Conservation (phyloP, 495 filamentous ascomycete genomes). For the Ascodesmis nigricans region DNA sequence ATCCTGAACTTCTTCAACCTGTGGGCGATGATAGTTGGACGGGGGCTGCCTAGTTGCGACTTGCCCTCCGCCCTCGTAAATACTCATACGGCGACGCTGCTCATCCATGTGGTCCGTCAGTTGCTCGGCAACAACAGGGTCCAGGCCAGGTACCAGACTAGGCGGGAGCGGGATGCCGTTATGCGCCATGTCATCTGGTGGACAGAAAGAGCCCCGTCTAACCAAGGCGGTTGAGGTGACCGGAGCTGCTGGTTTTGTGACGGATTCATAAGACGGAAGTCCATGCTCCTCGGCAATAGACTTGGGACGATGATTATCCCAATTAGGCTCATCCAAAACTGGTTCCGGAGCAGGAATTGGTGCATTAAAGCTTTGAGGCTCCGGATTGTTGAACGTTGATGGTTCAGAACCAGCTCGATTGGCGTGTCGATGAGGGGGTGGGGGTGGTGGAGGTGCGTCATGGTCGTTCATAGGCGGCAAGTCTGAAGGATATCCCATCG, state of each 20-base stretch:
- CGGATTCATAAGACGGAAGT: constrained; percentile 12
- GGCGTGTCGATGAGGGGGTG: constrained; percentile 12
- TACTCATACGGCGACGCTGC: constrained; percentile 8
- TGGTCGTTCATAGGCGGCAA: too few species aligned
- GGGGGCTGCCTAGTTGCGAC: too few species aligned
- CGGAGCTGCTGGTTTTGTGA: constrained; percentile 3
- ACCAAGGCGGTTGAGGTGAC: neutral
- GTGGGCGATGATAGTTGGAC: constrained; percentile 19
- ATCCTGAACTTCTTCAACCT: constrained; percentile 20
- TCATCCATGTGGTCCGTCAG: constrained; percentile 11
- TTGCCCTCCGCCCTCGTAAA: too few species aligned
- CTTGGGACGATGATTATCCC: constrained; percentile 14
- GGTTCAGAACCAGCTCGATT: too few species aligned
- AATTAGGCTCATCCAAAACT: constrained; percentile 15
- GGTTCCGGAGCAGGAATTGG: constrained; percentile 7
- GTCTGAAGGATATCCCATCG: too few species aligned
- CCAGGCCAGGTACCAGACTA: constrained; percentile 19
- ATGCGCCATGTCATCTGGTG: constrained; percentile 8
- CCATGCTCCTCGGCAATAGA: constrained; percentile 10
- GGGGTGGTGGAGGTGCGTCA: constrained; percentile 17
- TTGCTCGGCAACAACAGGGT: constrained; percentile 16
- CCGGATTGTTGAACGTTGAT: too few species aligned
- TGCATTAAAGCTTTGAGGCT: too few species aligned
- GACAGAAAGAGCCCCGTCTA: neutral
- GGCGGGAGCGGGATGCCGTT: constrained; percentile 19